Evolutionary conservation across 768 basidiomycete species (phyloP).

Genomic region (Gloeopeniophorella convolvens): DNA sequence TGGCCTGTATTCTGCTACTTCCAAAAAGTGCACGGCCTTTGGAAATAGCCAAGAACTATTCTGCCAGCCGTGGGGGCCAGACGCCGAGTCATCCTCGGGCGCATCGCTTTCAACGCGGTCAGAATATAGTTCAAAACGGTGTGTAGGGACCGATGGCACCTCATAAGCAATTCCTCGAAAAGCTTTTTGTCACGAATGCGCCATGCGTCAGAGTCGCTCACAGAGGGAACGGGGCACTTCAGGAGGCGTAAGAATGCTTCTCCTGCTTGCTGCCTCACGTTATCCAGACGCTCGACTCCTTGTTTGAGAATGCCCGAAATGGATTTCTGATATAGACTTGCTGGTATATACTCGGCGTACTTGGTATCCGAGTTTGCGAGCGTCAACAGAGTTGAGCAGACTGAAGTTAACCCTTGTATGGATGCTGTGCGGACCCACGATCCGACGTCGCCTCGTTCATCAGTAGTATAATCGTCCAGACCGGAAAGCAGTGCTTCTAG

Average conservation of each 20-base stretch:
- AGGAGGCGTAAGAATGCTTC: constrained; percentile 50
- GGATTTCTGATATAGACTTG: constrained; percentile 46
- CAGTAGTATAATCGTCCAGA: constrained; percentile 83
- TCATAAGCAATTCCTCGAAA: constrained; percentile 47
- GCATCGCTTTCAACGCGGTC: constrained; percentile 16
- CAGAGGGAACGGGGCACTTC: constrained; percentile 37
- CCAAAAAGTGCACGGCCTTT: constrained; percentile 57
- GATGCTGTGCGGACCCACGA: constrained; percentile 89
- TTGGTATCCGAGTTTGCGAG: constrained; percentile 36
- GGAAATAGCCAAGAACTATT: constrained; percentile 74
- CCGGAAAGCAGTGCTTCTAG: constrained; percentile 59
- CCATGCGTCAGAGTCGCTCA: constrained; percentile 42
- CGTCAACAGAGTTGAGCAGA: constrained; percentile 46
- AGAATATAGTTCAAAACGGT: background rate
- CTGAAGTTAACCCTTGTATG: constrained; percentile 54
- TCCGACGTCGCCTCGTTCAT: constrained; percentile 94
- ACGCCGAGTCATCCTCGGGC: constrained; percentile 27
- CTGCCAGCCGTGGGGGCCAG: constrained; percentile 44
- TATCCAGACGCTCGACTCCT: constrained; percentile 85
- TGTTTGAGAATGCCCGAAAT: constrained; percentile 77
- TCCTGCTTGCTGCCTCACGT: constrained; percentile 79
- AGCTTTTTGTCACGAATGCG: constrained; percentile 40
- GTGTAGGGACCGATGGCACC: constrained; percentile 30
- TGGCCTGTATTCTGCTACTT: constrained; percentile 54
- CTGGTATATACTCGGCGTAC: constrained; percentile 55